Percentiles rank a stretch among this genome's conserved stretches.
phyloP scores from a whole-genome alignment of 495 filamentous ascomycete genomes.

The Xylaria cubensis region DNA sequence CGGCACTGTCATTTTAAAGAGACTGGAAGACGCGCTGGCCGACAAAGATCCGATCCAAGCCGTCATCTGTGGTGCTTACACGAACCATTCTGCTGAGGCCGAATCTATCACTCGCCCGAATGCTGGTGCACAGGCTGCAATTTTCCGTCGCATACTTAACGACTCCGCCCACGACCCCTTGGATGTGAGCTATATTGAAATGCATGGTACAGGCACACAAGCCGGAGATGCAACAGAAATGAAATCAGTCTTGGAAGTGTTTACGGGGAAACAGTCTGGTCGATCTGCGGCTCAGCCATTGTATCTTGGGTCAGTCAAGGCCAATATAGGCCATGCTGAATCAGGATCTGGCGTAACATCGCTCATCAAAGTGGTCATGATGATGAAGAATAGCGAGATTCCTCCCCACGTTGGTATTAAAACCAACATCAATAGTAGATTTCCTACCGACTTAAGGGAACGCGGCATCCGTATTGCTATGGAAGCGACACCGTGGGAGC shows the following conservation, averaged over 20 bases:
- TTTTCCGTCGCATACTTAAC: slow-evolving; percentile 65
- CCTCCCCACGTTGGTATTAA: slow-evolving; percentile 63
- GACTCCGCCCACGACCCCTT: slow-evolving; percentile 56
- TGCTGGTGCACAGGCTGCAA: slow-evolving; percentile 62
- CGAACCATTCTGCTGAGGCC: slow-evolving; percentile 54
- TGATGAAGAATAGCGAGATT: slow-evolving; percentile 74
- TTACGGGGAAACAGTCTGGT: slow-evolving; percentile 58
- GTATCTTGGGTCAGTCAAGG: slow-evolving; percentile 74
- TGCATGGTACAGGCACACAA: slow-evolving; percentile 79
- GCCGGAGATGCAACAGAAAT: slow-evolving; percentile 72
- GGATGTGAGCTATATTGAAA: slow-evolving; percentile 71
- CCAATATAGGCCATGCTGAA: slow-evolving; percentile 81
- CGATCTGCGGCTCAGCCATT: slow-evolving; percentile 59
- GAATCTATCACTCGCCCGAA: slow-evolving; percentile 70
- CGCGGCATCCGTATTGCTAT: slow-evolving; percentile 58
- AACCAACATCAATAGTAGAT: slow-evolving; percentile 63
- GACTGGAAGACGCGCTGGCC: slow-evolving; percentile 53
- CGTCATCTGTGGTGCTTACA: slow-evolving; percentile 46
- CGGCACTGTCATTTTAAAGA: slow-evolving; percentile 53
- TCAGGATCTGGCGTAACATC: slow-evolving; percentile 70
- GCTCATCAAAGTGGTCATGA: slow-evolving; percentile 75
- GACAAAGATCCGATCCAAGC: slow-evolving; percentile 56
- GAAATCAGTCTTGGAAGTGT: slow-evolving; percentile 67
- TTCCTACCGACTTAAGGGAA: slow-evolving; percentile 66
- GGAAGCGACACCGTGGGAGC: slow-evolving; percentile 51